These are phyloP conservation scores for Sugiyamaella smithiae DNA, from an alignment of 805 yeast genomes.

Conservation along the genomic window DNA sequence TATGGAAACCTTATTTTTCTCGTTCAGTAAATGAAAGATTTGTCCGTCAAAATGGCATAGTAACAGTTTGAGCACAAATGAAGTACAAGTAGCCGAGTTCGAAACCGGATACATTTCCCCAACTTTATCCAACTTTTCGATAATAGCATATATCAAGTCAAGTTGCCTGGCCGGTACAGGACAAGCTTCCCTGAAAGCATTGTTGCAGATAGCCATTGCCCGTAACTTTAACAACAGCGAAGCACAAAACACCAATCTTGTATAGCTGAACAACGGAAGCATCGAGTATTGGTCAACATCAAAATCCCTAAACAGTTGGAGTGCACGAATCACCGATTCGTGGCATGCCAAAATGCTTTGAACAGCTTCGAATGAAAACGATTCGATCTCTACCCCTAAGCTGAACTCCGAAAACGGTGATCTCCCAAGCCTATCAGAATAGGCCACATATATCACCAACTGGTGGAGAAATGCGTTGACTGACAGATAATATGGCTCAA, in stretches of 20 bases:
- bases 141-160: conserved; percentile 21
- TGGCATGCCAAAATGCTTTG: conserved; percentile 29
- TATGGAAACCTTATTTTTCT: conserved; percentile 1
- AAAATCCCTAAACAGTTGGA: conserved; percentile 22
- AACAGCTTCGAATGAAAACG: conserved; percentile 28
- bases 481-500: conserved; percentile 50
- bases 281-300: conserved; percentile 48
- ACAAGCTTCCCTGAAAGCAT: conserved; percentile 27
- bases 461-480: conserved; percentile 47
- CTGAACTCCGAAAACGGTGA: conserved; percentile 37
- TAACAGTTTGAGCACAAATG: conserved; percentile 33
- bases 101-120: conserved; percentile 28
- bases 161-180: conserved; percentile 25
- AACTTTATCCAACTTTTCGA: conserved; percentile 24
- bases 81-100: conserved; percentile 28
- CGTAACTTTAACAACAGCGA: conserved; percentile 34
- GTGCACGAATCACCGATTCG: conserved; percentile 22
- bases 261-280: conserved; percentile 43
- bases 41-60: conserved; percentile 34
- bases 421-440: conserved; percentile 28
- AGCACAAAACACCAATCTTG: conserved; percentile 30
- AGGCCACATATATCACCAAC: conserved; percentile 28
- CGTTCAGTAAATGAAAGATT: conserved; percentile 9
- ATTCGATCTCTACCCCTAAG: conserved; percentile 24
- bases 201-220: conserved; percentile 29